phyloP scores from a whole-genome alignment of 805 yeast species.

The Sugiyamaella floridensis region DNA sequence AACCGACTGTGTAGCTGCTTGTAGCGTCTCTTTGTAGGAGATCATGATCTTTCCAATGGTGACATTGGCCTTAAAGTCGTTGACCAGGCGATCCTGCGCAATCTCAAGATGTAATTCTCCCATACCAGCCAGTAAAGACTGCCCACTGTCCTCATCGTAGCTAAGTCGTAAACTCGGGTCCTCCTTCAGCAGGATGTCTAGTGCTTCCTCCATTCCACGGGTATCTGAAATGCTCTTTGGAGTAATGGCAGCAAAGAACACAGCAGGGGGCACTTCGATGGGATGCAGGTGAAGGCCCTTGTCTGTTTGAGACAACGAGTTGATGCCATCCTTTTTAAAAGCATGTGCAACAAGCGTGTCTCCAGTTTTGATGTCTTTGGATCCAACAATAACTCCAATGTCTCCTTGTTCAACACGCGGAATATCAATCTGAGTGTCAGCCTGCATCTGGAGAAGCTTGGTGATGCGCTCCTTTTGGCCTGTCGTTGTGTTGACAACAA shows the following conservation, averaged over 20 bases:
- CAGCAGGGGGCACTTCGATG: conserved; percentile 84
- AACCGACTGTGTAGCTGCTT: conserved; percentile 8
- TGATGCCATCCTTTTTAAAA: conserved; percentile 43
- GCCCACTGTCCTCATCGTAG: conserved; percentile 78
- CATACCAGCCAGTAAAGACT: conserved; percentile 88
- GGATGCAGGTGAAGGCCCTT: conserved; percentile 54
- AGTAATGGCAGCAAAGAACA: conserved; percentile 76
- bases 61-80: conserved; percentile 75
- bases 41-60: conserved; percentile 80
- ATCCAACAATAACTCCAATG: conserved; percentile 83
- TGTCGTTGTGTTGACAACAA: conserved; percentile 61
- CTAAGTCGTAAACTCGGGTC: conserved; percentile 79
- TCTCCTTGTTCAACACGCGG: conserved; percentile 61
- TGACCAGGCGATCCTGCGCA: conserved; percentile 68
- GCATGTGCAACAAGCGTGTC: conserved; percentile 74
- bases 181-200: conserved; percentile 63
- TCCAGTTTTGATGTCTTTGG: conserved; percentile 73
- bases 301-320: conserved; percentile 40
- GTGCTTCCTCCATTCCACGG: conserved; percentile 62
- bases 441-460: conserved; percentile 77
- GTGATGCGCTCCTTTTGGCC: conserved; percentile 60
- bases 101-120: conserved; percentile 94
- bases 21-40: conserved; percentile 73
- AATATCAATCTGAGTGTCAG: conserved; percentile 74
- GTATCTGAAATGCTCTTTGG: conserved; percentile 80